Evolutionary conservation across 306 rosid genomes (phyloP), one percentile per base, ranked within the genome.

Genomic region (Vigna nakashimae): DNA sequence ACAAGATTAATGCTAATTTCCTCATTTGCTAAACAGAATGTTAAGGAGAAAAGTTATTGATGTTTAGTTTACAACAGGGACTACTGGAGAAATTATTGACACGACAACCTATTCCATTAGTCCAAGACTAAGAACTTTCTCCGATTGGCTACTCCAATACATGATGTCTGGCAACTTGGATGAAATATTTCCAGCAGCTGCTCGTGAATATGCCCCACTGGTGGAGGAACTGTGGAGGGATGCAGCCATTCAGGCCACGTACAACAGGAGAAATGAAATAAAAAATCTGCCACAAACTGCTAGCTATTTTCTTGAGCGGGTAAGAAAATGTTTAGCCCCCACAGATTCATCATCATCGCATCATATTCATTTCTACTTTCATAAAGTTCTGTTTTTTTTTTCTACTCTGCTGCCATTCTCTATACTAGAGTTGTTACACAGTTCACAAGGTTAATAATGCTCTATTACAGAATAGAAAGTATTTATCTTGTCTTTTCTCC

Each of bases 211-310:
- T 80, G 93, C 86, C 8, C 88, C 80, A 36, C 60, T 75, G 16
- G 86, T 89, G 48, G 91, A 88, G 84, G 91, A 91, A 66, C 79
- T 93, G 69, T 91, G 96, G 97, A 85, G 80, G 64, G 93, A 89
- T 63, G 46, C 89, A 43, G 98, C 98, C 82, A 89, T 91, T 79
- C 90, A 87, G 71, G 95, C 91, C 55, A 83, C 97, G 32, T 91
- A 93, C 73, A 80, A 66, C 7, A 77, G 95, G 71, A 88, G 88
- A 78, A 73, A 91, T 76, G 97, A 93, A 79, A 58, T 93, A 57
- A 82, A 88, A 88, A 73, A 76, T 88, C 89, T 93, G 55, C 94
- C 98, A 16, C 83, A 81, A 84, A 84, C 51, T 68, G 94, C 97
- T 8, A 58, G 89, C 52, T 91, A 89, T 79, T 93, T 91, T 79